phyloP scores from a whole-genome alignment of 768 basidiomycete species.

The Hypsizygus marmoreus region DNA sequence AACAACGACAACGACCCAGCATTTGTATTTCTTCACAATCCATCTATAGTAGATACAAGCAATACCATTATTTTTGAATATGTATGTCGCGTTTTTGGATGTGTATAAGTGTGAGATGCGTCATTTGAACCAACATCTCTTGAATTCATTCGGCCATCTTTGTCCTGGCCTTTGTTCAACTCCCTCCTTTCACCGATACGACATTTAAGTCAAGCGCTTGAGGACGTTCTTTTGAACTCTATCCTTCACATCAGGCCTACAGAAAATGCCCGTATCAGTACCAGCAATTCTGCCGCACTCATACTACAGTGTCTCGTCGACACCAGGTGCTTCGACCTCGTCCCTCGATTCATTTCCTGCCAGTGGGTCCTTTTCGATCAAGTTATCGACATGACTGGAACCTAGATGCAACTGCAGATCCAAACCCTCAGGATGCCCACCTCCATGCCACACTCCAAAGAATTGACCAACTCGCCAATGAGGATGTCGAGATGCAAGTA shows the following conservation, averaged over 20 bases:
- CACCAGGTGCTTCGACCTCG: not conserved
- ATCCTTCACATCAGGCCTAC: too few relatives aligned
- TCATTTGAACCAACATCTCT: too few relatives aligned
- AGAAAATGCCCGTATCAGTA: too few relatives aligned
- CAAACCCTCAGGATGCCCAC: slow-evolving; percentile 23
- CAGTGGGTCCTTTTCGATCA: slow-evolving; percentile 10
- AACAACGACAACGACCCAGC: slow-evolving; percentile 12
- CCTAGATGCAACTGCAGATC: slow-evolving; percentile 6
- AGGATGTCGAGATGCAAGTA: slow-evolving; percentile 78
- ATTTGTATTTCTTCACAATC: slow-evolving; percentile 26
- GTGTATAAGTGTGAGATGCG: too few relatives aligned
- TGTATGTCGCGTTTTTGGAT: not conserved
- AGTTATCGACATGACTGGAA: not conserved
- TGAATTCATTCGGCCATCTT: too few relatives aligned
- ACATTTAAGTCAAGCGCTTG: too few relatives aligned
- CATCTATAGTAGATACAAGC: slow-evolving; percentile 20
- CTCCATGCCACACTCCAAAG: slow-evolving; percentile 47
- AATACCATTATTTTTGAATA: slow-evolving; percentile 22
- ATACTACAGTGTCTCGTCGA: slow-evolving; percentile 4
- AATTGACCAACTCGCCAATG: slow-evolving; percentile 58
- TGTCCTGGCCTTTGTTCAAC: not conserved
- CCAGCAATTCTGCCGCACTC: too few relatives aligned
- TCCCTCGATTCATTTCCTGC: slow-evolving; percentile 9
- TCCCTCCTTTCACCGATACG: not conserved
- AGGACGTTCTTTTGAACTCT: too few relatives aligned